A percentile compares a stretch with the other conserved stretches of the same genome.
Evolutionary conservation across 257 asterid genomes (phyloP).

Genomic region (Przewalskia tangutica): DNA sequence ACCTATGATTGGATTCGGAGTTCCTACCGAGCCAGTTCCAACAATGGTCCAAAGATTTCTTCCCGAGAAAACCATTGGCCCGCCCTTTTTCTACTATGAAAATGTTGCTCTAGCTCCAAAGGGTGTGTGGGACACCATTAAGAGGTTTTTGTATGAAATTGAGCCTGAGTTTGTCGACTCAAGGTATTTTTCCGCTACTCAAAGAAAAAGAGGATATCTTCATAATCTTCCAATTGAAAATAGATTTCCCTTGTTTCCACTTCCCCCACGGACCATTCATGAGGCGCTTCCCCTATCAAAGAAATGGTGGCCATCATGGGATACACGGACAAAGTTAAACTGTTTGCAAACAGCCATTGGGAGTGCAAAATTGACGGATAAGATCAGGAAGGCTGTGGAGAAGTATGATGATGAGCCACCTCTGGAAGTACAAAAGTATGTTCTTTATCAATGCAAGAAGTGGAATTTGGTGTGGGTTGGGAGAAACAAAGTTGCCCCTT

Average conservation of each 20-base stretch:
- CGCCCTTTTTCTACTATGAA: conserved; percentile 50
- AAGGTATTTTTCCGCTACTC: conserved; percentile 37
- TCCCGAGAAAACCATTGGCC: conserved; percentile 37
- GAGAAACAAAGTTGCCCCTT: conserved; percentile 46
- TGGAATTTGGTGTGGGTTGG: conserved; percentile 73
- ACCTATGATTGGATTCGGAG: conserved; percentile 61
- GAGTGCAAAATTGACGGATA: conserved; percentile 39
- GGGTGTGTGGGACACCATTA: conserved; percentile 63
- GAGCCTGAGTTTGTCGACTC: conserved; percentile 66
- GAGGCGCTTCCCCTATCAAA: conserved; percentile 47
- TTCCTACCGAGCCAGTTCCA: conserved; percentile 18
- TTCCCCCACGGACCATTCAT: conserved; percentile 38
- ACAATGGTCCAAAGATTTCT: conserved; percentile 19
- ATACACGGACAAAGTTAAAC: conserved; percentile 37
- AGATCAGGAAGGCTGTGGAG: conserved; percentile 40
- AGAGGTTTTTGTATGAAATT: conserved; percentile 30
- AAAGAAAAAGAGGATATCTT: conserved; percentile 54
- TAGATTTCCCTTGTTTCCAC: conserved; percentile 49
- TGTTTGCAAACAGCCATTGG: conserved; percentile 45
- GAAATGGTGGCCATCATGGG: conserved; percentile 68
- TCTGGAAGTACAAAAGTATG: conserved; percentile 16
- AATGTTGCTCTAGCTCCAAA: conserved; percentile 62
- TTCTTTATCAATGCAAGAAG: conserved; percentile 39
- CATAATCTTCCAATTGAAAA: conserved; percentile 26
- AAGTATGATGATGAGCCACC: conserved; percentile 32